Evolutionary conservation across 345 rosid species (phyloP).

Genomic region (Heritiera littoralis): DNA sequence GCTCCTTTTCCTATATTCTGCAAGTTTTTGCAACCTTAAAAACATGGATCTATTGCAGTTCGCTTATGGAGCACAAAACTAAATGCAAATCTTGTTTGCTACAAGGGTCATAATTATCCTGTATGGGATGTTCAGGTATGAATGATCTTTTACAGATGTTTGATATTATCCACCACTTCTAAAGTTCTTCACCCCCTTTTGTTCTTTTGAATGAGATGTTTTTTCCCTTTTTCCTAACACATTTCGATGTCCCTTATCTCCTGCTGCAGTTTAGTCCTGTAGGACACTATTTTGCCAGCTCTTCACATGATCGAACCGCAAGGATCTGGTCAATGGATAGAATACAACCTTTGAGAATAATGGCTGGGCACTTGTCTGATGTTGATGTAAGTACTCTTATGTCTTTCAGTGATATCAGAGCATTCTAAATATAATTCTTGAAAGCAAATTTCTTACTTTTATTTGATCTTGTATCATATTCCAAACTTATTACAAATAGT

Average conservation of each 20-base stretch:
- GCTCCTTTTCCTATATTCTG: not conserved
- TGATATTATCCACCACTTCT: constrained; percentile 11
- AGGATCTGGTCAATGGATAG: constrained; percentile 96
- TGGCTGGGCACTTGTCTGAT: constrained; percentile 99
- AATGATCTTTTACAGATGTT: constrained; percentile 5
- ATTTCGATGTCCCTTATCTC: constrained; percentile 12
- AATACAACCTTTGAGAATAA: constrained; percentile 86
- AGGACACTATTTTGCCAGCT: constrained; percentile 92
- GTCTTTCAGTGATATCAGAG: not conserved
- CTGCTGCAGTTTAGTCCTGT: constrained; percentile 88
- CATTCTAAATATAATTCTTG: not conserved
- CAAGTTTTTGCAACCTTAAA: not conserved
- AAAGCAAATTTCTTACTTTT: not conserved
- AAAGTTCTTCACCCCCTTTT: not conserved
- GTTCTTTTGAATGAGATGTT: not conserved
- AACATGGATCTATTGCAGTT: constrained; percentile 46
- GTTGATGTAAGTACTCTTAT: constrained; percentile 68
- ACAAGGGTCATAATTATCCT: constrained; percentile 98
- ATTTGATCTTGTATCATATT: not conserved
- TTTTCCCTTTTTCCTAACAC: constrained; percentile 16
- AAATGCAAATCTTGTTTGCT: constrained; percentile 96
- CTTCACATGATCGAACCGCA: constrained; percentile 97
- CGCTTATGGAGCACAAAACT: constrained; percentile 94
- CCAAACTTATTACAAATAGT: not conserved
- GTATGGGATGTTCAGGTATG: constrained; percentile 98